Conservation (phyloP, 1,139 yeast species). For the Oligophagozyma castellii region DNA sequence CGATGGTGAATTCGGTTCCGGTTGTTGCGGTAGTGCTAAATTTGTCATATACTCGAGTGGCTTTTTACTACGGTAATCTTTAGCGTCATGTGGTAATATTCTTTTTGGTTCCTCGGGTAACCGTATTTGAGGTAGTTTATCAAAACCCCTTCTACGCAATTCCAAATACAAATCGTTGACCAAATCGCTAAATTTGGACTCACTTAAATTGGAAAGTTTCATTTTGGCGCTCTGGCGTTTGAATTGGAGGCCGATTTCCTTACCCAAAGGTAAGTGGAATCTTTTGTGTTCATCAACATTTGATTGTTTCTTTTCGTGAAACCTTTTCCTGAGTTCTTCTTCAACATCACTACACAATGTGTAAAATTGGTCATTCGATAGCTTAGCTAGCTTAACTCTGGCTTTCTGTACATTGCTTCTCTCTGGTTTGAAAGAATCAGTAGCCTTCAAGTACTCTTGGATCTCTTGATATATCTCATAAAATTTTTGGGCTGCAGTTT, state of each 20-base stretch:
- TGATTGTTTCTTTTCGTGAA: slow-evolving; percentile 38
- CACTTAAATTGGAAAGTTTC: slow-evolving; percentile 1
- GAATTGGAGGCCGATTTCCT: slow-evolving; percentile 28
- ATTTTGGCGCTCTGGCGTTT: slow-evolving; percentile 1
- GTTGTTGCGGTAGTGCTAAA: too few relatives aligned
- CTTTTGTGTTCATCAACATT: slow-evolving; percentile 18
- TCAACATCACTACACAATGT: slow-evolving; percentile 87
- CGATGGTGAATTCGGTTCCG: too few relatives aligned
- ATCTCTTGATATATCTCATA: not conserved
- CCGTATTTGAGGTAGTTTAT: too few relatives aligned
- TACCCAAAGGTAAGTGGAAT: slow-evolving; percentile 38
- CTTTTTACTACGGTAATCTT: too few relatives aligned
- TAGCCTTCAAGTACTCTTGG: not conserved
- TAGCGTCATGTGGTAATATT: too few relatives aligned
- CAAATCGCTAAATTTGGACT: not conserved
- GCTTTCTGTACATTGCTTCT: slow-evolving; percentile 35
- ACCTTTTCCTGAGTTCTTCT: slow-evolving; percentile 74
- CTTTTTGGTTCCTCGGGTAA: too few relatives aligned
- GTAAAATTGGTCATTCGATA: slow-evolving; percentile 67
- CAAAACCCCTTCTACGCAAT: slow-evolving; percentile 1
- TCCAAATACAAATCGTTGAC: slow-evolving; percentile 1
- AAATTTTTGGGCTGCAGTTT: too few relatives aligned
- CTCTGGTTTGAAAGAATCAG: not conserved
- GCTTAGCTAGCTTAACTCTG: slow-evolving; percentile 66
- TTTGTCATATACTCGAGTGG: too few relatives aligned